These are phyloP conservation scores for Sugiyamaella americana DNA, from an alignment of 805 yeast species.

Conservation along the genomic window DNA sequence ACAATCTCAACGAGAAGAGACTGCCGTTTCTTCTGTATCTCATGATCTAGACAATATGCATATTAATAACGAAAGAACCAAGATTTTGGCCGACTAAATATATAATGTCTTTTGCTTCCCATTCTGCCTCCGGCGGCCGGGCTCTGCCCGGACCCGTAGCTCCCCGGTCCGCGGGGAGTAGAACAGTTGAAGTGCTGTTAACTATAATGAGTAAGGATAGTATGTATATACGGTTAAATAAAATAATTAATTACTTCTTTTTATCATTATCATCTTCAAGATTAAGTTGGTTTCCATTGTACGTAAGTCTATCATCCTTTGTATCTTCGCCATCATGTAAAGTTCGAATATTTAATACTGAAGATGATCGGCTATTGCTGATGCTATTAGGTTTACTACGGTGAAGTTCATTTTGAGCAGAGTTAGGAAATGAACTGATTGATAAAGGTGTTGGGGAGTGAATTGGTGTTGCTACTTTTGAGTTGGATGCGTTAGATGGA, in stretches of 20 bases:
- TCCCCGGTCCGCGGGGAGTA: too few relatives aligned
- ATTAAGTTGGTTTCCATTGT: conserved; percentile 51
- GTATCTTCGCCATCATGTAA: background rate
- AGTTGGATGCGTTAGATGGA: background rate
- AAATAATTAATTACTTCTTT: background rate
- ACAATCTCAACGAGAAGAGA: background rate
- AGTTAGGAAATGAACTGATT: background rate
- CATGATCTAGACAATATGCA: background rate
- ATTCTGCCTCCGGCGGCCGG: conserved; percentile 1
- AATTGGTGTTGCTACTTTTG: background rate
- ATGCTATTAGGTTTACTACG: conserved; percentile 1
- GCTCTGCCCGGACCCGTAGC: background rate
- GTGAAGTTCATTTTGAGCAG: background rate
- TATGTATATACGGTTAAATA: background rate
- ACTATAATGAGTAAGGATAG: too few relatives aligned
- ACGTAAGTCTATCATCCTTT: conserved; percentile 40
- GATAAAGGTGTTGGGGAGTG: background rate
- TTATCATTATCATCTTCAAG: conserved; percentile 42
- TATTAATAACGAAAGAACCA: too few relatives aligned
- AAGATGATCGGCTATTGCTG: background rate
- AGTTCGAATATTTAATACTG: conserved; percentile 4
- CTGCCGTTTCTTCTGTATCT: background rate
- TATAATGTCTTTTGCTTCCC: too few relatives aligned
- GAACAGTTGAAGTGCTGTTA: too few relatives aligned
- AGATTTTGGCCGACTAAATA: too few relatives aligned